Base-by-base conservation (phyloP, 768 basidiomycete genomes). In the Calvatia gigantea region DNA sequence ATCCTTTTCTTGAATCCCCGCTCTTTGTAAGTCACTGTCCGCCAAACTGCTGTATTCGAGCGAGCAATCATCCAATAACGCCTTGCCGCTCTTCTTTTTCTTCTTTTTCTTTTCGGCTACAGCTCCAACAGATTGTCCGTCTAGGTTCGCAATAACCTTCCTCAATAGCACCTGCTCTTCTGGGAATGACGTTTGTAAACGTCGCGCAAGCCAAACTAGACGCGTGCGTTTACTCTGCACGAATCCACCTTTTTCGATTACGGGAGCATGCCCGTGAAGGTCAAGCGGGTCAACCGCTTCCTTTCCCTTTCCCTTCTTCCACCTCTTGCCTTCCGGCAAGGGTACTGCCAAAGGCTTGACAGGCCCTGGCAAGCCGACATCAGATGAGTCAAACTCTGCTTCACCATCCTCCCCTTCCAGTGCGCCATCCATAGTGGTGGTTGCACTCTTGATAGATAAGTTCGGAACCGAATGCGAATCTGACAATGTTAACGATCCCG, bases 101-200 rank as follows among this genome's bases (percentile, higher is more conserved):
- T 44, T 41, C 44, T 57, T 38, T 45, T 61, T 55, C 49, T 58
- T 56, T 44, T 63, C 42, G 3, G 54, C 44, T 19, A 53, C 51
- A 21, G 23, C 45, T 60, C 52, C 32, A 33, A 27, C 8, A 21
- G 63, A 47, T 15, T 15, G 44, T 14, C 48, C 62, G 51, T 64
- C 63, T 49, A 71, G 41, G 41, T 64, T 56, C 21, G 54, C 42
- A 59, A 69, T 61, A 45, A 71, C 61, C 42, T 57, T 58, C 38
- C 59, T 59, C 47, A 73, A 63, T 17, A 68, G 62, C 42, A 63
- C 61, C 37, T 47, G 60, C 55, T 87, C 81, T 58, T 80, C 76
- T 17, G 82, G 82, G 65, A 84, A 87, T 33, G 77, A 70, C 58
- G 78, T 70, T 43, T 79, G 75, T 47, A 87, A 67, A 61, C 83